Base-by-base conservation (phyloP, 176 grass and related monocot species). In the Sorghum bicolor region DNA sequence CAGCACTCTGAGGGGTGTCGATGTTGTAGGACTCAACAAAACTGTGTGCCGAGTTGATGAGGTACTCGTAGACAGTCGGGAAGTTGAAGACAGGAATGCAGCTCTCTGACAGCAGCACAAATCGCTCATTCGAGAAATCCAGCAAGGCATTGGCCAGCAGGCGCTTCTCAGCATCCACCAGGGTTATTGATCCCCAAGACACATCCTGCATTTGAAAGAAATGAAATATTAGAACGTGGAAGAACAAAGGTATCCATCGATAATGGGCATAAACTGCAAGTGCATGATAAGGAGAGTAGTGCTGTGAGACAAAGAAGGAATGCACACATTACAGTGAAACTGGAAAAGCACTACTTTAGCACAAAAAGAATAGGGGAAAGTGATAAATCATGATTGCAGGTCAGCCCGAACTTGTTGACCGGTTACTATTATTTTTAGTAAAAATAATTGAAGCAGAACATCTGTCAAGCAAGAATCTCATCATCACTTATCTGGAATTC, bases 91-190 rank as follows among this genome's bases (percentile, higher is more conserved):
- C 67, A 0, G 94, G 94, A 34, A 96, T 89, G 91, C 94, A 96
- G 32, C 90, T 92, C 81, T 96, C 94, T 0, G 94, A 96, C 76
- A 96, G 91, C 72, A 96, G 83, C 37, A 96, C 69, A 17, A 96
- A 96, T 0, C 94, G 94, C 83, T 96, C 94, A 1, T 93, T 96
- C 0, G 94, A 96, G 83, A 89, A 96, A 50, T 96, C 94, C 45
- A 96, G 85, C 72, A 96, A 60, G 8, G 94, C 94, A 28, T 96
- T 96, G 60, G 94, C 94, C 75, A 96, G 79, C 34, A 96, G 64
- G 20, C 94, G 91, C 88, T 96, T 96, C 88, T 96, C 94, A 5
- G 94, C 94, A 63, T 96, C 94, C 3, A 96, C 86, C 70, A 96
- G 76, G 22, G 94, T 91, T 82, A 96, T 85, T 1, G 94, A 96